Percentiles rank a stretch among this genome's conserved stretches.
Conservation (phyloP, 1,284 basidiomycete genomes). For the Ceratobasidium papillatum region DNA sequence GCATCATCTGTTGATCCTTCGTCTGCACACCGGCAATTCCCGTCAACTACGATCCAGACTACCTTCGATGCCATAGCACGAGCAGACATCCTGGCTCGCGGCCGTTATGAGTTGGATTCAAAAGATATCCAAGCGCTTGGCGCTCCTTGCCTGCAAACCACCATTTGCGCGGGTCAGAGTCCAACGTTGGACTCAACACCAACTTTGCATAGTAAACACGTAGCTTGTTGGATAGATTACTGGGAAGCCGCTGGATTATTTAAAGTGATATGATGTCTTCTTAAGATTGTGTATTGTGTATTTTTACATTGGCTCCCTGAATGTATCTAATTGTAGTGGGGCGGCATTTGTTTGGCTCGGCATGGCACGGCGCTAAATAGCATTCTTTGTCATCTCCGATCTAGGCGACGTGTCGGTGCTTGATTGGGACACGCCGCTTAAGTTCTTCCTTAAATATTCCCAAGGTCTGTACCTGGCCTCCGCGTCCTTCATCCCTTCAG, state of each 20-base stretch:
- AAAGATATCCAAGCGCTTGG: conserved; percentile 17
- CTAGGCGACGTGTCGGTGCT: conserved; percentile 32
- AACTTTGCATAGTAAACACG: background rate
- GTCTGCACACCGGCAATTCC: background rate
- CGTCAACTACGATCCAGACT: conserved; percentile 23
- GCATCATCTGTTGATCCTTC: background rate
- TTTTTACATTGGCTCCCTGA: background rate
- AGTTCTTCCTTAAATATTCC: conserved; percentile 12
- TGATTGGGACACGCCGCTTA: conserved; percentile 39
- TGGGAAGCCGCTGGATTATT: conserved; percentile 10
- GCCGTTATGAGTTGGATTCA: background rate
- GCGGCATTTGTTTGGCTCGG: conserved; percentile 32
- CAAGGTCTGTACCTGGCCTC: background rate
- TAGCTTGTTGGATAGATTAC: conserved; percentile 22
- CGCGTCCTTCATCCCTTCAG: conserved; percentile 11
- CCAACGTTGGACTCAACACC: background rate
- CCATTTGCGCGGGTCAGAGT: background rate
- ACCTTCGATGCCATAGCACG: conserved; percentile 10
- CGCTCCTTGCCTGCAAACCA: conserved; percentile 7
- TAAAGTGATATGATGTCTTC: background rate
- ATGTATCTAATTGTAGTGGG: background rate
- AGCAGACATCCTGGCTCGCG: conserved; percentile 1
- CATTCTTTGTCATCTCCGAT: conserved; percentile 25
- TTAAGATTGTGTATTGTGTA: background rate
- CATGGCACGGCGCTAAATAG: conserved; percentile 8